Evolutionary conservation across 176 grass and related monocot species (phyloP).

Genomic region (Aegilops bicornis): DNA sequence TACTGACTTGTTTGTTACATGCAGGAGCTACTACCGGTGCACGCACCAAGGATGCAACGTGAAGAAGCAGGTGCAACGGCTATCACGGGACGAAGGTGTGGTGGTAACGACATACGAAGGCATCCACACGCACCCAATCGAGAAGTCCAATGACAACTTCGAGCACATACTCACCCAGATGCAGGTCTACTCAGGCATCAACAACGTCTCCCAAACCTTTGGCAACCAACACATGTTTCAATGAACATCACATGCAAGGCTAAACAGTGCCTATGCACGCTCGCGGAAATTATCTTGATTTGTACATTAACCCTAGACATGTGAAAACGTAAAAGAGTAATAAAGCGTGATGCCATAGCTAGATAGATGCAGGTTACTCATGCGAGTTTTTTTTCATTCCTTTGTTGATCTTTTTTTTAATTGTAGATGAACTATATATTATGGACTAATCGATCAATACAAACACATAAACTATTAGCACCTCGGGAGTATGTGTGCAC

Average conservation of each 20-base stretch:
- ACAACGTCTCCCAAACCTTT: constrained; percentile 7
- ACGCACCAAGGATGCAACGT: constrained; percentile 89
- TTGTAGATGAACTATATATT: background rate
- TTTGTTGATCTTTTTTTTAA: background rate
- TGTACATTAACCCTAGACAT: constrained; percentile 39
- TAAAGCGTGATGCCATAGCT: constrained; percentile 18
- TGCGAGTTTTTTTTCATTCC: background rate
- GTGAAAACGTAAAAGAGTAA: background rate
- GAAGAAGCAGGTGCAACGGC: constrained; percentile 91
- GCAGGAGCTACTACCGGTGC: constrained; percentile 92
- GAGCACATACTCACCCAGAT: constrained; percentile 94
- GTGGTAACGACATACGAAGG: constrained; percentile 91
- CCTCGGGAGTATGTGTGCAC: background rate
- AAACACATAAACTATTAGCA: background rate
- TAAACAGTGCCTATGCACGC: background rate
- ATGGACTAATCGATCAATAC: background rate
- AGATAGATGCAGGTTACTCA: background rate
- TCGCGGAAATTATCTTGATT: background rate
- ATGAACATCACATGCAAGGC: background rate
- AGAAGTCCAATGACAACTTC: constrained; percentile 90
- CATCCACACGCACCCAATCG: constrained; percentile 72
- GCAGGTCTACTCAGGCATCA: constrained; percentile 59
- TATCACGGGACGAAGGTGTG: constrained; percentile 60
- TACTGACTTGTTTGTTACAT: background rate
- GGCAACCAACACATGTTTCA: constrained; percentile 22